A percentile compares a stretch with the other conserved stretches of the same genome.
These are phyloP conservation scores for Hapsidospora chrysogenum DNA, from an alignment of 495 filamentous ascomycete species.

Conservation along the genomic window DNA sequence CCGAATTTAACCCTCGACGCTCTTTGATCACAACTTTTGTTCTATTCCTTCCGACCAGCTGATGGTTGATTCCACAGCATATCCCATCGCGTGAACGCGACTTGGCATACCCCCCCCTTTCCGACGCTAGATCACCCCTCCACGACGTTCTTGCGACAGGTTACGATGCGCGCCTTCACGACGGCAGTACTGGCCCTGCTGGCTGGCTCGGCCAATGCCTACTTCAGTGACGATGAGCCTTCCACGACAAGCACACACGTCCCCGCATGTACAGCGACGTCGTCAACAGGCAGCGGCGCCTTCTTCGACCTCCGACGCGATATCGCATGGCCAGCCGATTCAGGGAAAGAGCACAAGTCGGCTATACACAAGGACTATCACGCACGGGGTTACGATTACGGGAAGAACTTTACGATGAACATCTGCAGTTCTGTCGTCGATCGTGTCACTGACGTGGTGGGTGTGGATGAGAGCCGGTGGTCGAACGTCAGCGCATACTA, in stretches of 20 bases:
- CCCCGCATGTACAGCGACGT: constrained; percentile 66
- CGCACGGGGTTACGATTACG: constrained; percentile 70
- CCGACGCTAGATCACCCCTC: no score
- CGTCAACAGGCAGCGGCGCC: constrained; percentile 42
- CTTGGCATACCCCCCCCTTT: no score
- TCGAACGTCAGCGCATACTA: constrained; percentile 90
- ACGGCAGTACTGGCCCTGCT: constrained; percentile 1
- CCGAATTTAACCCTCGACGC: no score
- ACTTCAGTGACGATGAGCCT: constrained; percentile 2
- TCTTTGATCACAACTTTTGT: no score
- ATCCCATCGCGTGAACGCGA: no score
- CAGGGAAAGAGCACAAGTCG: constrained; percentile 39
- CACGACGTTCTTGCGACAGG: no score
- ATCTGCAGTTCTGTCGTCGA: constrained; percentile 82
- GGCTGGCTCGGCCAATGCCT: not conserved
- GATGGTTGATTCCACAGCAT: no score
- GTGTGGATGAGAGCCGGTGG: constrained; percentile 45
- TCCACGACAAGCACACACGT: constrained; percentile 14
- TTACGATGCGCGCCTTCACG: not conserved
- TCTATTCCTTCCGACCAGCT: no score
- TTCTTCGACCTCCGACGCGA: constrained; percentile 86
- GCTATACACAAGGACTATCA: constrained; percentile 53
- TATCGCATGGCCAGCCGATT: constrained; percentile 35
- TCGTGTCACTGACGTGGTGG: constrained; percentile 50
- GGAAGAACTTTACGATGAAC: constrained; percentile 86